Conservation (phyloP, 2,329 filamentous ascomycete genomes). For the Clarireedia sp. region DNA sequence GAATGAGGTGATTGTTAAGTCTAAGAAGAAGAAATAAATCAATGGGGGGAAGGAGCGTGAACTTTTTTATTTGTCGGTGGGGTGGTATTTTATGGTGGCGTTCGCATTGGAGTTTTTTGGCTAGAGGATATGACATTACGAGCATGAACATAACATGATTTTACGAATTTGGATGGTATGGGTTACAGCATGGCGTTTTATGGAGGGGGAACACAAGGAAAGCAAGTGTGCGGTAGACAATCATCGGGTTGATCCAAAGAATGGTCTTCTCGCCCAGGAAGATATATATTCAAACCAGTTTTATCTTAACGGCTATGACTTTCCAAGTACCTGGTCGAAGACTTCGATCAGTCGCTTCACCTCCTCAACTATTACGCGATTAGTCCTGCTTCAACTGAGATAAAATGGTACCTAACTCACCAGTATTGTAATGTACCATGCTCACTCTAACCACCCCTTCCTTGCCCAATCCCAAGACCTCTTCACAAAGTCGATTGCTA, state of each 20-base stretch:
- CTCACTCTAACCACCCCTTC: conserved; percentile 64
- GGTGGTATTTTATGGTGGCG: neutral
- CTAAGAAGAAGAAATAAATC: conserved; percentile 35
- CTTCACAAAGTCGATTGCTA: conserved; percentile 51
- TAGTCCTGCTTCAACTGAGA: conserved; percentile 7
- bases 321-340: conserved; percentile 35
- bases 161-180: conserved; percentile 1
- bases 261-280: neutral
- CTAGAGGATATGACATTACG: neutral
- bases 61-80: neutral
- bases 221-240: neutral
- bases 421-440: conserved; percentile 65
- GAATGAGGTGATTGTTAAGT: neutral
- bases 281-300: neutral
- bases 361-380: conserved; percentile 42
- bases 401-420: conserved; percentile 34
- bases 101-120: neutral
- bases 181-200: conserved; percentile 5
- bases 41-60: neutral
- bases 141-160: conserved; percentile 1
- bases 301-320: neutral
- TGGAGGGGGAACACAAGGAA: neutral
- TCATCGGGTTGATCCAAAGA: neutral
- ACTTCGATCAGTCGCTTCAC: conserved; percentile 43
- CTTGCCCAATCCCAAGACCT: conserved; percentile 48